Base-by-base conservation (phyloP, 1,284 basidiomycete genomes). In the Afroboletus lepidellus region DNA sequence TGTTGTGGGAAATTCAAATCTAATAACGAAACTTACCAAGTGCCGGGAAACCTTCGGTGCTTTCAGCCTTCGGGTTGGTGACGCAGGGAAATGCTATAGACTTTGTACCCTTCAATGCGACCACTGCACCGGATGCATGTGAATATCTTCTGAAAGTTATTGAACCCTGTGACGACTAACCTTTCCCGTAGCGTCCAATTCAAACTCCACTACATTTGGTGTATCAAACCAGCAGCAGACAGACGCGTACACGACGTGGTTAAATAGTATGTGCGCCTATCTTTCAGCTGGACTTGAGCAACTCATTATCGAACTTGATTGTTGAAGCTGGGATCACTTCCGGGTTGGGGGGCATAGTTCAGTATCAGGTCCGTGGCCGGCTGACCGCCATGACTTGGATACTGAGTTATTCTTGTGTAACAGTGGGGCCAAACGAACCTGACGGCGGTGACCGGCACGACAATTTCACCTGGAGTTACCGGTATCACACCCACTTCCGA, bases 21-120 rank as follows among this genome's bases (percentile, higher is more conserved):
- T 64, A 32, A 66, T 42, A 29, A 37, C 47, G 13, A 54, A 21
- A 15, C 41, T 12, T 20, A 20, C 39, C 43, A 53, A 85, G 84
- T 27, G 71, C 77, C 32, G 72, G 73, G 42, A 87, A 87, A 60
- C 85, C 85, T n/a, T 59, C 77, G 8, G 61, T 72, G 4, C 64
- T 85, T 34, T 77, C 74, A 29, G 78, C 69, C 1, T 84, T 87
- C 54, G 85, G 85, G 70, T 69, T 87, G 48, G 80, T 87, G 24
- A 83, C 84, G 1, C 74, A 79, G 52, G 55, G 62, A 34, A 84
- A 82, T 65, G 58, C 75, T 1, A 67, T 72, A 21, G 60, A 65
- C 55, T 87, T 83, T 54, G 77, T 83, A 8, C 83, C 84, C 0
- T 87, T 87, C 72, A 83, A 85, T 59, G 63, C 64, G 33, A 71